phyloP scores from a whole-genome alignment of 805 yeast species.

The Sugiyamaella boreocaroliniensis region DNA sequence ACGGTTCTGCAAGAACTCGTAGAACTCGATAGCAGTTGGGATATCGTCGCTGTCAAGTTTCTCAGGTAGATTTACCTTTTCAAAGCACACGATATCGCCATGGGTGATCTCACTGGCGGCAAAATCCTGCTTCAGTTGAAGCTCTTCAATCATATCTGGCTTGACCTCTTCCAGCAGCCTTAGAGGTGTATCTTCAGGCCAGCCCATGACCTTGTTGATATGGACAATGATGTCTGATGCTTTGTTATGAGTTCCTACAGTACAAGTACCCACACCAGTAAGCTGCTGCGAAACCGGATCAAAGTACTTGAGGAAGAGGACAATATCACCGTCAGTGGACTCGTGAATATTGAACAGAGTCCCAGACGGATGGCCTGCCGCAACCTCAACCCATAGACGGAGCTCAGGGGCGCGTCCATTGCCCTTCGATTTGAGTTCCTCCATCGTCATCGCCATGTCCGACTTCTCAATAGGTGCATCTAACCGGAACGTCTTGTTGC shows the following conservation, averaged over 20 bases:
- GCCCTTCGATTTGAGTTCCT: constrained; percentile 41
- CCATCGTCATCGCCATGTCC: constrained; percentile 31
- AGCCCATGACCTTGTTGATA: constrained; percentile 22
- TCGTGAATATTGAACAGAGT: constrained; percentile 9
- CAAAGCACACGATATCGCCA: constrained; percentile 35
- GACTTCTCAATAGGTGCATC: constrained; percentile 38
- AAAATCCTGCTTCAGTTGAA: constrained; percentile 25
- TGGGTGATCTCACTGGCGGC: constrained; percentile 28
- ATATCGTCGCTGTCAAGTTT: constrained; percentile 18
- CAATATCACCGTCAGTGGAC: not conserved
- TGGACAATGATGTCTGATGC: constrained; percentile 30
- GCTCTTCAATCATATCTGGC: constrained; percentile 29
- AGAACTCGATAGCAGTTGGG: constrained; percentile 22
- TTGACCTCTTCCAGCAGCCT: constrained; percentile 31
- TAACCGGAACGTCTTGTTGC: constrained; percentile 65
- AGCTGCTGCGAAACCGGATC: constrained; percentile 49
- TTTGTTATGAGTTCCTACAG: constrained; percentile 43
- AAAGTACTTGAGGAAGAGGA: constrained; percentile 51
- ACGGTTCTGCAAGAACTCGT: constrained; percentile 30
- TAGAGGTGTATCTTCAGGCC: constrained; percentile 26
- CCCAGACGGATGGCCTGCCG: constrained; percentile 3
- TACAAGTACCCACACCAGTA: constrained; percentile 59
- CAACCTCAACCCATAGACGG: constrained; percentile 54
- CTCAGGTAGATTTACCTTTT: constrained; percentile 18
- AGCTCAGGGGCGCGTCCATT: constrained; percentile 41